Conservation (phyloP, 805 yeast species). For the Nakazawaea wyomingensis region DNA sequence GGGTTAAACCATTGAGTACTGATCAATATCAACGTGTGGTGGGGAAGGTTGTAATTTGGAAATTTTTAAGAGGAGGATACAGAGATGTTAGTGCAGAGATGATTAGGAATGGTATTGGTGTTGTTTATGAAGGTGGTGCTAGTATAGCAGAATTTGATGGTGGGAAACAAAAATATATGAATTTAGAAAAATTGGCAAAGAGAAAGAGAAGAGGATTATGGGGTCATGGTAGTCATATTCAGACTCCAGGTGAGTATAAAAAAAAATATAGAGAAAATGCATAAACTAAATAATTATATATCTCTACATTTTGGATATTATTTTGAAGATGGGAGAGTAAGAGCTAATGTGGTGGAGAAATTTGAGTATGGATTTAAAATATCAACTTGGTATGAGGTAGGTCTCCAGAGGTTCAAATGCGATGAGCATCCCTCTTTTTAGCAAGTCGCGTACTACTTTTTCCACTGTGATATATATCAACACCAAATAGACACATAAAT, state of each 20-base stretch:
- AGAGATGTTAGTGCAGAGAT: constrained; percentile 84
- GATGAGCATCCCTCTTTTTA: too few species aligned
- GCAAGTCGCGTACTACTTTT: too few species aligned
- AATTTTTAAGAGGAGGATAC: constrained; percentile 44
- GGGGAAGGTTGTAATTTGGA: constrained; percentile 59
- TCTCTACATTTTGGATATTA: too few species aligned
- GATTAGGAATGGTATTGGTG: constrained; percentile 77
- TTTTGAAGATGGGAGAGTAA: too few species aligned
- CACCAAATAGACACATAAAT: too few species aligned
- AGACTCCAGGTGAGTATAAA: constrained; percentile 81
- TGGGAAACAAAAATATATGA: constrained; percentile 51
- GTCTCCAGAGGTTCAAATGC: too few species aligned
- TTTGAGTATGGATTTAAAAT: too few species aligned
- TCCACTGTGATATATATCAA: too few species aligned
- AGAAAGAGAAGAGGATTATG: constrained; percentile 60
- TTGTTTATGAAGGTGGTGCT: constrained; percentile 77
- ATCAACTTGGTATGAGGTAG: too few species aligned
- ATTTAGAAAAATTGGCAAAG: constrained; percentile 59
- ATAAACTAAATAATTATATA: too few species aligned
- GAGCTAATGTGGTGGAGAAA: too few species aligned
- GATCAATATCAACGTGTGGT: constrained; percentile 92
- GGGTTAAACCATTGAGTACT: constrained; percentile 70
- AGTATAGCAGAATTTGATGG: constrained; percentile 82
- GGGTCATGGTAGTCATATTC: constrained; percentile 43
- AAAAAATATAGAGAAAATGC: constrained; percentile 32